A percentile compares a stretch with the other conserved stretches of the same genome.
phyloP scores from a whole-genome alignment of 1,284 basidiomycete species.

The Moesziomyces sp. region DNA sequence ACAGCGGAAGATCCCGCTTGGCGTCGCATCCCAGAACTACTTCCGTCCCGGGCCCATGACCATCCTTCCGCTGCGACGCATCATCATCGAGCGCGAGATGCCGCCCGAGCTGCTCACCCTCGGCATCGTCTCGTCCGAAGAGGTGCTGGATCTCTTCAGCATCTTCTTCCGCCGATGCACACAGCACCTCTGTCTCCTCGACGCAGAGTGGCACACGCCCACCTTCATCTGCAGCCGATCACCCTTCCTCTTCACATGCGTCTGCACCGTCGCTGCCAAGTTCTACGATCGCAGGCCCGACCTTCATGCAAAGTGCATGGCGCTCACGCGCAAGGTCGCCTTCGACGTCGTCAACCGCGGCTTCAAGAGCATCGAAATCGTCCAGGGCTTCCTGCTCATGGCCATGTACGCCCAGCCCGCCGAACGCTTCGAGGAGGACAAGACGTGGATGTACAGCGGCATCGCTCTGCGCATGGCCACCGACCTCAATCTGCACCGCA shows the following conservation, averaged over 20 bases:
- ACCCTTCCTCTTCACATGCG: conserved; percentile 69
- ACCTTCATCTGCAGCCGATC: conserved; percentile 64
- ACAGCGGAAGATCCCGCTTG: conserved; percentile 69
- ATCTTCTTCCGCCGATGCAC: conserved; percentile 77
- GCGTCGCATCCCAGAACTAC: conserved; percentile 89
- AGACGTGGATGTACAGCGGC: conserved; percentile 78
- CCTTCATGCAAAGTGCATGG: conserved; percentile 81
- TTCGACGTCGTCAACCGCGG: conserved; percentile 74
- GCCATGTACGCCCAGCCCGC: conserved; percentile 68
- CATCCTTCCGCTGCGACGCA: conserved; percentile 73
- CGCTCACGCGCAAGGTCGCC: conserved; percentile 88
- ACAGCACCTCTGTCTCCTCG: conserved; percentile 59
- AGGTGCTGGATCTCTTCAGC: conserved; percentile 87
- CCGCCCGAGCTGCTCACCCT: conserved; percentile 85
- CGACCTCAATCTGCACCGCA: conserved; percentile 93
- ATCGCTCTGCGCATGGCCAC: conserved; percentile 84
- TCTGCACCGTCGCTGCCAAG: conserved; percentile 91
- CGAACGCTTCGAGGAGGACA: conserved; percentile 86
- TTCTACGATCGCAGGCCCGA: conserved; percentile 87
- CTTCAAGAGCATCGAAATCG: conserved; percentile 89
- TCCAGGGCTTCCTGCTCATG: conserved; percentile 68
- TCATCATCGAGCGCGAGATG: conserved; percentile 87
- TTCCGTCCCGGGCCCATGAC: conserved; percentile 84
- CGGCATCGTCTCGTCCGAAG: conserved; percentile 80
- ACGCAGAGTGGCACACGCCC: conserved; percentile 67